Percentiles rank a stretch among this genome's conserved stretches.
Evolutionary conservation across 2,329 filamentous ascomycete species (phyloP).

Genomic region (Xylaria sp.): DNA sequence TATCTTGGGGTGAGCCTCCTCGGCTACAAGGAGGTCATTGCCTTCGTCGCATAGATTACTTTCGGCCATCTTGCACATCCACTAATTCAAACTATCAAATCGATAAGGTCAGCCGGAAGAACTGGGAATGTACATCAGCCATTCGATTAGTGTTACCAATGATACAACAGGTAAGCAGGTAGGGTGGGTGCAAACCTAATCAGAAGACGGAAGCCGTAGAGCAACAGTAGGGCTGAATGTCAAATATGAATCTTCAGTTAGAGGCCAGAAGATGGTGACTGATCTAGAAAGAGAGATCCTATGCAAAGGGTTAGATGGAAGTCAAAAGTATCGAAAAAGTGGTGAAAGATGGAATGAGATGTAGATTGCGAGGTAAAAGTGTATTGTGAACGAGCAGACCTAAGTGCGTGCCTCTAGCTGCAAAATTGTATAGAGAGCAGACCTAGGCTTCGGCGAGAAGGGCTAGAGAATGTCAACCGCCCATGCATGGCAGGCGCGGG

Average conservation of each 20-base stretch:
- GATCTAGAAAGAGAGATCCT: constrained; percentile 2
- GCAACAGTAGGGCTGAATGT: background rate
- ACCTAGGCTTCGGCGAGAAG: background rate
- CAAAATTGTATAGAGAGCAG: background rate
- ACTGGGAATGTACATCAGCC: constrained; percentile 2
- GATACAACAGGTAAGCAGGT: background rate
- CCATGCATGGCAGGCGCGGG: background rate
- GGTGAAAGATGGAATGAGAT: background rate
- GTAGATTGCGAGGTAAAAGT: background rate
- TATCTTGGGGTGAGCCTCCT: background rate
- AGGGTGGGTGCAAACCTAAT: constrained; percentile 9
- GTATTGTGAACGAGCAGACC: background rate
- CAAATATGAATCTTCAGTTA: background rate
- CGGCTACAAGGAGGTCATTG: constrained; percentile 21
- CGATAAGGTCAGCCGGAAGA: constrained; percentile 15
- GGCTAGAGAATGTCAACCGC: background rate
- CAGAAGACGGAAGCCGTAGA: background rate
- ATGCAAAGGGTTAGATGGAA: constrained; percentile 9
- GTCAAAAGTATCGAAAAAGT: background rate
- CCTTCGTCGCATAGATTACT: constrained; percentile 24
- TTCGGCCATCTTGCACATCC: constrained; percentile 33
- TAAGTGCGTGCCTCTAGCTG: background rate
- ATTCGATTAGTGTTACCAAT: background rate
- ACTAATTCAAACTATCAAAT: background rate
- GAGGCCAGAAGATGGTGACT: background rate